phyloP scores from a whole-genome alignment of 2,329 filamentous ascomycete species.

The Cytospora mali region DNA sequence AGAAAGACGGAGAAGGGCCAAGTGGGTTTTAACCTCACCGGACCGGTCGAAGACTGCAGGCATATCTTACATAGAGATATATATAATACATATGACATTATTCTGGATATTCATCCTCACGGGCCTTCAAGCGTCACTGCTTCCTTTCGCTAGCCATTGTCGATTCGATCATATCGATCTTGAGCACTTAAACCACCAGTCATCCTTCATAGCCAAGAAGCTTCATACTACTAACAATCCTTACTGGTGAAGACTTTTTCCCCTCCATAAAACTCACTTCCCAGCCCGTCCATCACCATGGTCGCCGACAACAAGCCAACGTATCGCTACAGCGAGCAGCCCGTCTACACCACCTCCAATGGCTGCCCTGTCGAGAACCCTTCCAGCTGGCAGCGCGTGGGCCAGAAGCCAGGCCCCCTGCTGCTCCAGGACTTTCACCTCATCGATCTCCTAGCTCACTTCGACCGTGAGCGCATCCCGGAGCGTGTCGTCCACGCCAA shows the following conservation, averaged over 20 bases:
- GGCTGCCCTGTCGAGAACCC: constrained; percentile 59
- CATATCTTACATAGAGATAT: neutral
- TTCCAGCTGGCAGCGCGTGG: constrained; percentile 51
- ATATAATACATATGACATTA: neutral
- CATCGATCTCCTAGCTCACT: constrained; percentile 62
- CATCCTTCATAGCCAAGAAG: neutral
- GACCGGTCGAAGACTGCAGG: neutral
- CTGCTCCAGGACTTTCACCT: constrained; percentile 67
- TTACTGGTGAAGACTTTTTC: constrained; percentile 22
- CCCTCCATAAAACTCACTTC: constrained; percentile 16
- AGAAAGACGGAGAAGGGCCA: constrained; percentile 30
- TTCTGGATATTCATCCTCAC: neutral
- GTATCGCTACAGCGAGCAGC: constrained; percentile 59
- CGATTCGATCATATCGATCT: neutral
- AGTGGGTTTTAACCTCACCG: neutral
- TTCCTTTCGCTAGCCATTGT: neutral
- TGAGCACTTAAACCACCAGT: neutral
- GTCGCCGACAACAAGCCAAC: constrained; percentile 47
- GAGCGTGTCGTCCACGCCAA: constrained; percentile 36
- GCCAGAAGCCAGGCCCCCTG: constrained; percentile 54
- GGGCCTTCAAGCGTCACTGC: neutral
- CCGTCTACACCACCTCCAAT: constrained; percentile 62
- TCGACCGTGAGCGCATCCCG: constrained; percentile 44
- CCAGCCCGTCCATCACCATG: constrained; percentile 40
- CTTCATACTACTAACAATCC: neutral